Percentiles rank a stretch among this genome's conserved stretches.
Evolutionary conservation across 2,329 filamentous ascomycete species (phyloP).

Genomic region (Hypoxylon sp.): DNA sequence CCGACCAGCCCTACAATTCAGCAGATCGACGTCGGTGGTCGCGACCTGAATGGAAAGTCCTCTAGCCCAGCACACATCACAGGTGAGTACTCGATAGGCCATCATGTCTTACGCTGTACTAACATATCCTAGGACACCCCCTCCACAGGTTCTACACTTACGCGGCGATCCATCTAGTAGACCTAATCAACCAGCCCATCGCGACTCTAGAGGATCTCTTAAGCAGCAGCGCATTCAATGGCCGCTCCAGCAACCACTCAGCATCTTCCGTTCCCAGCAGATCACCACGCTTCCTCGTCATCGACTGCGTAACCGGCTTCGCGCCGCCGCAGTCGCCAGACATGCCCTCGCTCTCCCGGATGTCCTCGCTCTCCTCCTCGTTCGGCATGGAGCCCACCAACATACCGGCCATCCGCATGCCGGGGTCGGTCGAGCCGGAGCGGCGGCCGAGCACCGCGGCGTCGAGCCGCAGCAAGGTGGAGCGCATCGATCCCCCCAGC

Average conservation of each 20-base stretch:
- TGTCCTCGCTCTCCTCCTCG: conserved; percentile 49
- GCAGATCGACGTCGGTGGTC: conserved; percentile 61
- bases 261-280: conserved; percentile 38
- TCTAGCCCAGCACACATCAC: conserved; percentile 58
- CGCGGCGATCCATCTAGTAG: conserved; percentile 64
- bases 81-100: conserved; percentile 47
- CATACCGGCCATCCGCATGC: conserved; percentile 36
- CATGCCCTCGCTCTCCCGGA: conserved; percentile 58
- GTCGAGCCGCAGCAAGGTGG: conserved; percentile 39
- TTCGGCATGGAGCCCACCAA: conserved; percentile 43
- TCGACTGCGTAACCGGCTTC: conserved; percentile 69
- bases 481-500: conserved; percentile 42
- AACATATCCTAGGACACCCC: conserved; percentile 59
- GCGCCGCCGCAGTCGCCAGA: conserved; percentile 53
- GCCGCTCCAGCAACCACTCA: conserved; percentile 38
- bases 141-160: conserved; percentile 70
- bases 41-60: conserved; percentile 52
- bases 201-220: conserved; percentile 59
- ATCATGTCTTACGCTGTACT: conserved; percentile 12
- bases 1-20: conserved; percentile 67
- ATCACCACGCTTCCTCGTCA: conserved; percentile 60
- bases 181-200: conserved; percentile 59
- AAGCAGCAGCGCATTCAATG: conserved; percentile 44
- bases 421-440: conserved; percentile 35
- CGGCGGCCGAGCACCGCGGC: conserved; percentile 41